Evolutionary conservation across 2,329 filamentous ascomycete genomes (phyloP), one percentile per base, ranked within the genome.

Genomic region (Neonectria punicea): DNA sequence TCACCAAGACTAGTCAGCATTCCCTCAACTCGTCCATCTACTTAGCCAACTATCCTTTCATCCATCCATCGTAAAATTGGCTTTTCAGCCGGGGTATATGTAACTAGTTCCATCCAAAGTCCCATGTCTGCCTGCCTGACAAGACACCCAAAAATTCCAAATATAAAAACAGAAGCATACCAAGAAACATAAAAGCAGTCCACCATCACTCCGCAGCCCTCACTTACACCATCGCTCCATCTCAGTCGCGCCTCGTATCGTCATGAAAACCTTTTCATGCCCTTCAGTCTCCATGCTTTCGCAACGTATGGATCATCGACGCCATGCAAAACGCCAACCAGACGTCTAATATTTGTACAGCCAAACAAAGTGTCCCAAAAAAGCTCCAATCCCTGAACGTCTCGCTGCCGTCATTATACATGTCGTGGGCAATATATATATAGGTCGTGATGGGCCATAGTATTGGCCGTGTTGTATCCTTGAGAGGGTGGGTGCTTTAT

Each of bases 1-100:
- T 50, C 50, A 16, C n/a, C n/a, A 44, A 28, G 0, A 51, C 39
- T 22, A 58, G 25, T 32, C 28, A 14, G 30, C 10, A 34, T 30
- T 34, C 30, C 47, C 32, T 39, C 8, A 28, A 41, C 49, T 43
- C 44, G 11, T 28, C 8, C 43, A n/a, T 64, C 61, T 53, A n/a
- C 63, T 60, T 53, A 59, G 32, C 36, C 44, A 65, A 28, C 58
- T 20, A 14, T 56, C 51, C 61, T 46, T 36, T 50, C 65, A 66
- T 66, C 63, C 71, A 71, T 73, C 63, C 72, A 67, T 73, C 67
- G 60, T 71, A 57, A 74, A 71, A 70, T 69, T 68, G 74, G 73
- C 73, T 71, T 69, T 70, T 62, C 47, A 65, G 72, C 73, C 73
- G 71, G 73, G 70, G 73, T 75, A 75, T 74, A 74, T 71, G 53